phyloP scores from a whole-genome alignment of 495 filamentous ascomycete genomes.

The Penicillium cosmopolitanum region DNA sequence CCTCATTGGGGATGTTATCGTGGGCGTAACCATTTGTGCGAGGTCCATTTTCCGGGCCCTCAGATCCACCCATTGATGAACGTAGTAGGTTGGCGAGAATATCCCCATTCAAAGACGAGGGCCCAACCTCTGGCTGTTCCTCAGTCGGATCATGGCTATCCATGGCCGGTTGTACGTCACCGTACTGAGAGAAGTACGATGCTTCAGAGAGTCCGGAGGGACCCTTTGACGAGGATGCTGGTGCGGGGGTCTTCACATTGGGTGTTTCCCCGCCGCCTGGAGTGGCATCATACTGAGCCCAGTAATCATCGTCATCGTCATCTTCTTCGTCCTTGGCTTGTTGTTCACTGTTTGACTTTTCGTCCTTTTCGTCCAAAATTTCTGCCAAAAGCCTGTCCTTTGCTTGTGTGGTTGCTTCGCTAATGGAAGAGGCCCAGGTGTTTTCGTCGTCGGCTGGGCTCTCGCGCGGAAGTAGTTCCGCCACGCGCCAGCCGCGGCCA shows the following conservation, averaged over 20 bases:
- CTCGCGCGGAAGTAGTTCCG: slow-evolving; percentile 71
- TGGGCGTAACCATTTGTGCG: slow-evolving; percentile 33
- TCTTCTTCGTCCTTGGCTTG: slow-evolving; percentile 68
- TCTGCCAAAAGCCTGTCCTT: slow-evolving; percentile 44
- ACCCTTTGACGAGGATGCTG: slow-evolving; percentile 37
- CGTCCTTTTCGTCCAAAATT: slow-evolving; percentile 35
- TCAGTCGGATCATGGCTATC: slow-evolving; percentile 84
- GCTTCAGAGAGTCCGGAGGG: slow-evolving; percentile 38
- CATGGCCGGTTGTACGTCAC: slow-evolving; percentile 85
- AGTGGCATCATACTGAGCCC: slow-evolving; percentile 90
- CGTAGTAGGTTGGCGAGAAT: slow-evolving; percentile 44
- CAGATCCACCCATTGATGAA: slow-evolving; percentile 28
- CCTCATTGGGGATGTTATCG: slow-evolving; percentile 22
- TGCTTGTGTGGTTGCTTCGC: slow-evolving; percentile 53
- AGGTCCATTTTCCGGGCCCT: slow-evolving; percentile 14
- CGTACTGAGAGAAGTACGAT: slow-evolving; percentile 84
- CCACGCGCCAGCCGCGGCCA: slow-evolving; percentile 78
- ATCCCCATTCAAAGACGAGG: slow-evolving; percentile 59
- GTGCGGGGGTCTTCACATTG: slow-evolving; percentile 64
- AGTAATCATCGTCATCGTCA: slow-evolving; percentile 91
- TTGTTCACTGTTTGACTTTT: slow-evolving; percentile 37
- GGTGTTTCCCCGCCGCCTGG: slow-evolving; percentile 68
- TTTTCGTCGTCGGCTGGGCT: slow-evolving; percentile 38
- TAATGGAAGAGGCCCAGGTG: slow-evolving; percentile 55
- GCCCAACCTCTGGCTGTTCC: slow-evolving; percentile 50